Evolutionary conservation across 106 monocot genomes (phyloP).

Genomic region (Phalaenopsis equestris): DNA sequence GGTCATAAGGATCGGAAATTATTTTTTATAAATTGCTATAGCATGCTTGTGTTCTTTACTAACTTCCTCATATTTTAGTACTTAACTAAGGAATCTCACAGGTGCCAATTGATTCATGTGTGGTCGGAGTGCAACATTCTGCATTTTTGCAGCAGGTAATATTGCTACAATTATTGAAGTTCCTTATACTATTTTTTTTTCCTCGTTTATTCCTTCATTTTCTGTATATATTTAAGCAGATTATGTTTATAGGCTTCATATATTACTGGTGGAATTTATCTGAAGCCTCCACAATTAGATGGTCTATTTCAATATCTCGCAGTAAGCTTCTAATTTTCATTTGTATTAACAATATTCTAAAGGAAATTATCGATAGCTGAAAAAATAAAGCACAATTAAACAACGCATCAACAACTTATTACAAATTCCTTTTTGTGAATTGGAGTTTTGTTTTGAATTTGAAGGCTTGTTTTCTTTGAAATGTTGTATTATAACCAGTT

Average conservation of each 20-base stretch:
- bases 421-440: not conserved
- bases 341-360: not conserved
- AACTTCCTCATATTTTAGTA: not conserved
- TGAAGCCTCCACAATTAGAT: conserved; percentile 87
- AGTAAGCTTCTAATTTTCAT: conserved; percentile 36
- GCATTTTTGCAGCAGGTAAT: conserved; percentile 96
- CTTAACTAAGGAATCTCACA: conserved; percentile 20
- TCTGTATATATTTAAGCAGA: not conserved
- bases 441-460: not conserved
- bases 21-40: not conserved
- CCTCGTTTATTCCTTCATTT: not conserved
- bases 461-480: not conserved
- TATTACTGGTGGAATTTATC: conserved; percentile 96
- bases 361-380: not conserved
- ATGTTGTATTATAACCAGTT: not conserved
- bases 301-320: conserved; percentile 85
- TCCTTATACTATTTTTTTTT: not conserved
- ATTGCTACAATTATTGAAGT: not conserved
- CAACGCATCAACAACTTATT: not conserved
- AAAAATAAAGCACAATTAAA: not conserved
- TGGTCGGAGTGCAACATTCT: conserved; percentile 77
- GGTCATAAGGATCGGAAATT: not conserved
- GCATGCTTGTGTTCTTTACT: not conserved
- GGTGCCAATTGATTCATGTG: conserved; percentile 96
- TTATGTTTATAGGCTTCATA: conserved; percentile 79